Evolutionary conservation across 768 basidiomycete species (phyloP).

Genomic region (Tremella yokohamensis): DNA sequence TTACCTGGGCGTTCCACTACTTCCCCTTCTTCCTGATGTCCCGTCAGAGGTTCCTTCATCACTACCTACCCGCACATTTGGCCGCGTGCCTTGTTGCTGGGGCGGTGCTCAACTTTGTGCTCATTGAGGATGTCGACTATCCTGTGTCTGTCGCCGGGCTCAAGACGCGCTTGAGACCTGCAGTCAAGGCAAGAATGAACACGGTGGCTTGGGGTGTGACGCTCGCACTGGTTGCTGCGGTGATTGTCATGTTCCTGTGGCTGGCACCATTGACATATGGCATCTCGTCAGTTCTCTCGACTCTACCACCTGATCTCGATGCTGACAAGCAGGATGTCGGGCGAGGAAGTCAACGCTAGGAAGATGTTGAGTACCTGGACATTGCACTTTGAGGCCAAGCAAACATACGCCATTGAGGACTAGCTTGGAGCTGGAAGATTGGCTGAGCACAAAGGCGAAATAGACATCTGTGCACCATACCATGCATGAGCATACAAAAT

Average conservation of each 20-base stretch:
- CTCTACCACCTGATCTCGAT: not conserved
- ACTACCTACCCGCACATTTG: slow-evolving; percentile 95
- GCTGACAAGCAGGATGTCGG: slow-evolving; percentile 56
- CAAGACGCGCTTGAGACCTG: slow-evolving; percentile 58
- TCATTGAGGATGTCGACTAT: slow-evolving; percentile 87
- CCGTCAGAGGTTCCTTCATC: slow-evolving; percentile 94
- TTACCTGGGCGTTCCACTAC: slow-evolving; percentile 94
- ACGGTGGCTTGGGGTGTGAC: slow-evolving; percentile 59
- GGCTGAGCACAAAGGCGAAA: too few species aligned
- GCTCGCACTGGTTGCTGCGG: slow-evolving; percentile 62
- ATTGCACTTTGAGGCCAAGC: slow-evolving; percentile 59
- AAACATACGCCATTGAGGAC: slow-evolving; percentile 11
- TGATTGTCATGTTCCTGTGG: slow-evolving; percentile 58
- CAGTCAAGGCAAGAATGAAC: slow-evolving; percentile 63
- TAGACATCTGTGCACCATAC: not conserved
- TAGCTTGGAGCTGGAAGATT: not conserved
- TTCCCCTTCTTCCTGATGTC: slow-evolving; percentile 97
- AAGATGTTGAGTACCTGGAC: slow-evolving; percentile 87
- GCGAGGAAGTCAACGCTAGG: slow-evolving; percentile 77
- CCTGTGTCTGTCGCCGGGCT: slow-evolving; percentile 77
- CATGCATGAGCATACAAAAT: too few species aligned
- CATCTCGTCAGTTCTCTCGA: slow-evolving; percentile 63
- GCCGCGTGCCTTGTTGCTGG: slow-evolving; percentile 89
- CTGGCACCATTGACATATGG: slow-evolving; percentile 91
- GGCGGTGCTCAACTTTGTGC: slow-evolving; percentile 80